Evolutionary conservation across 2,329 filamentous ascomycete genomes (phyloP), one percentile per base, ranked within the genome.

Genomic region (Cryphonectria naterciae): DNA sequence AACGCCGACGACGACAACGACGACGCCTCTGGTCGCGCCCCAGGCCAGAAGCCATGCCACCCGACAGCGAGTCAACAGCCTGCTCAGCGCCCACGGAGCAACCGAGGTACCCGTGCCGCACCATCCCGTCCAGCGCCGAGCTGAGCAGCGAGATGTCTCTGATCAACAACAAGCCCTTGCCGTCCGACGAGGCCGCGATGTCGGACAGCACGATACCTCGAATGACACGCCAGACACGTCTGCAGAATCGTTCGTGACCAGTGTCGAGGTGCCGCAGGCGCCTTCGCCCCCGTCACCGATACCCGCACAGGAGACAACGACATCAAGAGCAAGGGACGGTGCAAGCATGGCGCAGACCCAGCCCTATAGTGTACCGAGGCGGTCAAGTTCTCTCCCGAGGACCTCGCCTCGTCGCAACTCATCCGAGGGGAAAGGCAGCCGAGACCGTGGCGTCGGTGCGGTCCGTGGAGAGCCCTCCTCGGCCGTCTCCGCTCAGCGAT

Each of bases 191-290:
- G 22, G 17, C 22, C 63, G 39, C 17, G 37, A 54, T 7, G 22
- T 15, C 13, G n/a, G 8, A 17, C 66, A 43, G 19, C 61, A 56
- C 4, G 32, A 32, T 8, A 17, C 19, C 60, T 65, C 67, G 7
- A 32, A 32, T 28, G 46, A 41, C 19, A 72, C 69, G 8, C 65
- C 41, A 28, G 46, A 25, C 11, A 68, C 71, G 17, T 70, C 71
- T n/a, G 67, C n/a, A 13, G 66, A 71, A 19, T 67, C 69, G 4
- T 68, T 65, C 61, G 46, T 41, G 35, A 71, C 71, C 11, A 67
- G 32, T 49, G 56, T 64, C 32, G 71, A 71, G 43, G 49, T 70
- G 32, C 68, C 69, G 25, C 61, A 39, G n/a, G 49, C 65, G 25
- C 43, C 58, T 25, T 22, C 61, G 13, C 61, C 46, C 19, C 25